These are phyloP conservation scores for Eremochloa ophiuroides DNA, from an alignment of 176 grass and related monocot species.

Conservation along the genomic window DNA sequence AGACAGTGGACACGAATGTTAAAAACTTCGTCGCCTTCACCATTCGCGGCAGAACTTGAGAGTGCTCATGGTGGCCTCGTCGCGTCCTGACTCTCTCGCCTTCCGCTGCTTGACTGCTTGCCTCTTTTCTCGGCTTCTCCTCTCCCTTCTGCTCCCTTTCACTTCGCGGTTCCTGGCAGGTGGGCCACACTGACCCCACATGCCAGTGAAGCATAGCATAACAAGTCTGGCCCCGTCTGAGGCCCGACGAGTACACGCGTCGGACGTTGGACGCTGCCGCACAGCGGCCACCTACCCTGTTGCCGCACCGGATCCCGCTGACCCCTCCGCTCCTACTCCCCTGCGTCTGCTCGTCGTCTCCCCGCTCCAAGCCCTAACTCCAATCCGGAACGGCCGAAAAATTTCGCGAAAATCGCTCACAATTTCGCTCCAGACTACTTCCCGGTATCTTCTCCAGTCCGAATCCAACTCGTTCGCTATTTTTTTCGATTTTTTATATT, in stretches of 20 bases:
- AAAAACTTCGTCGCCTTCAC: slow-evolving; percentile 15
- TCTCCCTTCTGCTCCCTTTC: background rate
- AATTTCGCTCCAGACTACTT: slow-evolving; percentile 1
- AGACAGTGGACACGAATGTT: background rate
- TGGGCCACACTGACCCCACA: background rate
- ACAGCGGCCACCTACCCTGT: slow-evolving; percentile 3
- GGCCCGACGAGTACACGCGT: slow-evolving; percentile 13
- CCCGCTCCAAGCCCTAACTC: slow-evolving; percentile 51
- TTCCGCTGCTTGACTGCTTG: background rate
- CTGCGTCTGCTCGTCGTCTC: background rate
- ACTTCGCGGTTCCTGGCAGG: background rate
- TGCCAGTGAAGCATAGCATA: background rate
- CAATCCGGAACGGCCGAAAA: background rate
- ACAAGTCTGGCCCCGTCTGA: background rate
- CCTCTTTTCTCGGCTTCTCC: background rate
- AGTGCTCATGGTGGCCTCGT: slow-evolving; percentile 45
- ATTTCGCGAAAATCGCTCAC: slow-evolving; percentile 1
- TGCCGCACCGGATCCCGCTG: slow-evolving; percentile 39
- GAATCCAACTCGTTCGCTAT: background rate
- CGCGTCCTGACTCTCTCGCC: background rate
- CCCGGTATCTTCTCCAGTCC: background rate
- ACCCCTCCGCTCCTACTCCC: slow-evolving; percentile 10
- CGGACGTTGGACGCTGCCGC: background rate
- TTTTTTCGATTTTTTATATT: background rate
- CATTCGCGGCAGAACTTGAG: slow-evolving; percentile 73